Percentiles rank a stretch among this genome's conserved stretches.
Evolutionary conservation across 2,329 filamentous ascomycete species (phyloP).

Genomic region (Claviceps paspali): DNA sequence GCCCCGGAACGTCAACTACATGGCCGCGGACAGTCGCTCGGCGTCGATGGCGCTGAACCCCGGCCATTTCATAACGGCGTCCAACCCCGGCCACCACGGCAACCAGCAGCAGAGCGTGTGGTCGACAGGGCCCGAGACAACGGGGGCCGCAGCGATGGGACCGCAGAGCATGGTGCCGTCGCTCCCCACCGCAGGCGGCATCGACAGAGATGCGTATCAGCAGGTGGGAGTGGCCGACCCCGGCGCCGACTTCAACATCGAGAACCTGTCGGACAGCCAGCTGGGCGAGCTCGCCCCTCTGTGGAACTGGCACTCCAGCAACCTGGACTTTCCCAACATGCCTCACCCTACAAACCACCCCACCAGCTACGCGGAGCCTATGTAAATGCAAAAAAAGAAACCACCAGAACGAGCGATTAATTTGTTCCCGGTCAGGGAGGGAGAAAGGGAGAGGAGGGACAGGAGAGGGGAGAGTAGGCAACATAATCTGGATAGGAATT

Average conservation of each 20-base stretch:
- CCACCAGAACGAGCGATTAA: no score
- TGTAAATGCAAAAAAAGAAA: slow-evolving; percentile 1
- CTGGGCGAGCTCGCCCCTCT: slow-evolving; percentile 11
- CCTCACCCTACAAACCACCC: not conserved
- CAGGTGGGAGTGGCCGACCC: not conserved
- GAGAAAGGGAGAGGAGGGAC: no score
- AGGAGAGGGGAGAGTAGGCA: no score
- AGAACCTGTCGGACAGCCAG: slow-evolving; percentile 11
- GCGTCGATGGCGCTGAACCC: no score
- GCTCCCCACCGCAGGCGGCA: not conserved
- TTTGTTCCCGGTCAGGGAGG: no score
- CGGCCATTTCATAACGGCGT: no score
- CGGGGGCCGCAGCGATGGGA: not conserved
- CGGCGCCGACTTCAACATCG: slow-evolving; percentile 8
- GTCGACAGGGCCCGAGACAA: slow-evolving; percentile 1
- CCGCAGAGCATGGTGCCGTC: slow-evolving; percentile 2
- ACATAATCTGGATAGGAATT: no score
- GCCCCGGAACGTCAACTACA: not conserved
- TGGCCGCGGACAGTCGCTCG: no score
- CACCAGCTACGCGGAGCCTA: not conserved
- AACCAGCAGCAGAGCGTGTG: not conserved
- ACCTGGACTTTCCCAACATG: slow-evolving; percentile 7
- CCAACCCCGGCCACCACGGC: no score
- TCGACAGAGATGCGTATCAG: not conserved
- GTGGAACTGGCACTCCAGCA: slow-evolving; percentile 12